Conservation (phyloP, 345 rosid genomes). For the rapeseed (Brassica napus) region DNA sequence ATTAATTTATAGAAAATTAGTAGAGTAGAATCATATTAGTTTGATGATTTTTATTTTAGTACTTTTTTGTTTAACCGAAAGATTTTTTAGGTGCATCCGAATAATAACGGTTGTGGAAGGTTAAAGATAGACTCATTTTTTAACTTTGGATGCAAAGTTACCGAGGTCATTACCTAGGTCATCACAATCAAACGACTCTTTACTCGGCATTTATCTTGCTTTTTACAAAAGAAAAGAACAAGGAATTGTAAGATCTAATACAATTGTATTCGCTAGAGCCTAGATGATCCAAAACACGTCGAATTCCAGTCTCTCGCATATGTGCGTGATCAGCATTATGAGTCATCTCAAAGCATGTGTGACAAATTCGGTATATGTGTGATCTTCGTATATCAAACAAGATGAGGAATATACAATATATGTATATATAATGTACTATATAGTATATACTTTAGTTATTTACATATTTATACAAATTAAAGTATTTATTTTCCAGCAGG, state of each 20-base stretch:
- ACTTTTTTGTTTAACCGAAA: constrained; percentile 1
- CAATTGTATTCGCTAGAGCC: constrained; percentile 9
- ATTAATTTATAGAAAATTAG: not conserved
- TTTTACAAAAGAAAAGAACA: not conserved
- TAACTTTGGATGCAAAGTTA: constrained; percentile 24
- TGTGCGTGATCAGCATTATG: constrained; percentile 23
- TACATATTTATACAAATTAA: not conserved
- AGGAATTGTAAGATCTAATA: not conserved
- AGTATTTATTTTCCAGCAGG: not conserved
- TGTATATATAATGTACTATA: not conserved
- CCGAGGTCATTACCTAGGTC: constrained; percentile 27
- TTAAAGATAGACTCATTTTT: not conserved
- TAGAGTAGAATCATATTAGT: not conserved
- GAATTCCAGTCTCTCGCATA: constrained; percentile 22
- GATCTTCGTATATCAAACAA: not conserved
- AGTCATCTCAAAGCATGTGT: constrained; percentile 14
- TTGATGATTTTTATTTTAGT: not conserved
- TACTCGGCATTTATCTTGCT: not conserved
- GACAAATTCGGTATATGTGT: constrained; percentile 17
- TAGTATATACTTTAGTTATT: not conserved
- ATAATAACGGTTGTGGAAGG: not conserved
- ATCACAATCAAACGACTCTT: constrained; percentile 19
- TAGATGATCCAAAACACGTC: constrained; percentile 22
- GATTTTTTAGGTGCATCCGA: constrained; percentile 9
- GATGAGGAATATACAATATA: not conserved